Base-by-base conservation (phyloP, 495 filamentous ascomycete species). In the Chaetomium tenue region DNA sequence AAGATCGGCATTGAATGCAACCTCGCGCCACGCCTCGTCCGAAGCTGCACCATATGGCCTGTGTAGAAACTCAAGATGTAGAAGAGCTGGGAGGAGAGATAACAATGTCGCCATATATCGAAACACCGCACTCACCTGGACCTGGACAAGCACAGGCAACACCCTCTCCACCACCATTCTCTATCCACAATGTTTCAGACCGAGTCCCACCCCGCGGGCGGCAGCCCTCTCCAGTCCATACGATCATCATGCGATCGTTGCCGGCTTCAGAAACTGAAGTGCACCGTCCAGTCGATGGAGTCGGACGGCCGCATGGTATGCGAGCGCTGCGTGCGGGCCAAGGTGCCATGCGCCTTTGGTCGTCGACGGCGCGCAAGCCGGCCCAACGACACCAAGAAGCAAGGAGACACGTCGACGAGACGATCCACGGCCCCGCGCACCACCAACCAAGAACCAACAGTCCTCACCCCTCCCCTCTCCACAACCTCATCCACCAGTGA, bases 31-130 rank as follows among this genome's bases (percentile, higher is more conserved):
- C 15, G n/a, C 16, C 44, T n/a, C 5, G n/a, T 12, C 11, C 44
- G 15, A 7, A 47, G 44, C 44, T 47, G 16, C n/a, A 47, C n/a
- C 4, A 16, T 20, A 5, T 18, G 6, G 28, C 28, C 1, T 47
- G 44, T 47, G 44, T 47, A 47, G 44, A 47, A 47, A 47, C 44
- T 47, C 44, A 1, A 47, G 44, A 47, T 47, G n/a, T 20, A 47
- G 12, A 47, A n/a, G 5, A 20, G 15, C 16, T 47, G 33, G 1
- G 33, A 37, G 33, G 33, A 11, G 33, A 37, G 44, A 47, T 47
- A 47, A 47, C 44, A 47, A 18, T 47, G 44, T n/a, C 44, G n/a
- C 44, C n/a, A 47, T 47, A 47, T 47, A 47, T 16, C n/a, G 16
- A 18, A 47, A 47, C 44, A 47, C 33, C 8, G 33, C 33, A 37